Evolutionary conservation across 805 yeast genomes (phyloP).

Genomic region (Ogataea glucozyma): DNA sequence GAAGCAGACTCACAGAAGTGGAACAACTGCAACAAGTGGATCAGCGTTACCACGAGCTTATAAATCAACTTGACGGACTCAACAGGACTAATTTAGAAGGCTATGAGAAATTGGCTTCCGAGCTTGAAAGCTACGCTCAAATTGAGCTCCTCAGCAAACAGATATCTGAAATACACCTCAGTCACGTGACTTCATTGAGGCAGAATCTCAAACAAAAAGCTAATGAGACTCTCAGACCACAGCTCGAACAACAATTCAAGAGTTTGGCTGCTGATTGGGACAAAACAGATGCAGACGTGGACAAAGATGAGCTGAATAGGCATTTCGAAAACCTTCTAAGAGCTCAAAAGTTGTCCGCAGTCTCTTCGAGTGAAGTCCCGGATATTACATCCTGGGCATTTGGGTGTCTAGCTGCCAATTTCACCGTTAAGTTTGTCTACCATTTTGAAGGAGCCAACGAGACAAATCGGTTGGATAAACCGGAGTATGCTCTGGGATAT

Average conservation of each 20-base stretch:
- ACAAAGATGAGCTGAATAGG: not conserved
- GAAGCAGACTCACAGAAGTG: conserved; percentile 17
- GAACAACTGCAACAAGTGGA: conserved; percentile 11
- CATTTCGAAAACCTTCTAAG: conserved; percentile 11
- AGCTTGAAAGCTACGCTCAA: conserved; percentile 27
- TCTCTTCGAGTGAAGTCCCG: not conserved
- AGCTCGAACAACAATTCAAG: not conserved
- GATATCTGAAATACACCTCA: not conserved
- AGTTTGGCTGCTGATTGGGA: conserved; percentile 5
- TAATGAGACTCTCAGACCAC: conserved; percentile 1
- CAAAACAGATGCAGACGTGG: not conserved
- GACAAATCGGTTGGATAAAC: conserved; percentile 65
- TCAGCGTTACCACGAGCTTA: conserved; percentile 11
- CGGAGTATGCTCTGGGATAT: conserved; percentile 68
- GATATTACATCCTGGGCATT: conserved; percentile 44
- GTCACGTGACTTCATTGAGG: not conserved
- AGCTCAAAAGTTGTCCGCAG: conserved; percentile 7
- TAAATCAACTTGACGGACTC: conserved; percentile 13
- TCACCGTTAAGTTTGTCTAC: conserved; percentile 52
- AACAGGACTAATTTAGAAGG: conserved; percentile 6
- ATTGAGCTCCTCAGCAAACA: not conserved
- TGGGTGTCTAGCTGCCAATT: conserved; percentile 45
- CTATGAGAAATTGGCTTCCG: not conserved
- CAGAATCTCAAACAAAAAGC: not conserved
- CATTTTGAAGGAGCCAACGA: conserved; percentile 60